Percentiles rank a stretch among this genome's conserved stretches.
phyloP scores from a whole-genome alignment of 768 basidiomycete species.

The Auricularia cornea region DNA sequence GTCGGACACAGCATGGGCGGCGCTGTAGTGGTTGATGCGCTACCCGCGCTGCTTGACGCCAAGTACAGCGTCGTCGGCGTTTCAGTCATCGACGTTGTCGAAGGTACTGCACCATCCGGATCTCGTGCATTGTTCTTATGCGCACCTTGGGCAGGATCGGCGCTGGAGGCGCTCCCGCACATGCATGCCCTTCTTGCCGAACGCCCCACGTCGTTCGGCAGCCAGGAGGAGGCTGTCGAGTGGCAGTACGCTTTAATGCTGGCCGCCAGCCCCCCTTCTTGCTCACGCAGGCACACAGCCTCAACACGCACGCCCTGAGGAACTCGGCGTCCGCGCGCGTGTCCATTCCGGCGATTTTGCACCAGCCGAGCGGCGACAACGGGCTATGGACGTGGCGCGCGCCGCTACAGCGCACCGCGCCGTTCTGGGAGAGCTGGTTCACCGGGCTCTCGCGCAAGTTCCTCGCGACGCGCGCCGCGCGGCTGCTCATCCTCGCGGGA shows the following conservation, averaged over 20 bases:
- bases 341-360: conserved; percentile 75
- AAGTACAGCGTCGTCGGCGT: conserved; percentile 71
- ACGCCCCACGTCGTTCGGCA: conserved; percentile 79
- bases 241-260: conserved; percentile 74
- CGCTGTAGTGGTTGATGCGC: conserved; percentile 69
- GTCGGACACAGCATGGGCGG: conserved; percentile 98
- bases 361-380: conserved; percentile 30
- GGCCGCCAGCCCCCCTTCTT: background rate
- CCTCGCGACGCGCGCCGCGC: conserved; percentile 66
- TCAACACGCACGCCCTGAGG: conserved; percentile 73
- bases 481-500: conserved; percentile 85
- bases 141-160: conserved; percentile 56
- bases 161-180: conserved; percentile 84
- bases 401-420: conserved; percentile 71
- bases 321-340: conserved; percentile 77
- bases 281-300: conserved; percentile 35
- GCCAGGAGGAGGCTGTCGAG: conserved; percentile 75
- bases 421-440: conserved; percentile 95
- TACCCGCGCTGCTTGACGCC: conserved; percentile 53
- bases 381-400: conserved; percentile 59
- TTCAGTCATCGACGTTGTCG: conserved; percentile 80
- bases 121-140: background rate
- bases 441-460: conserved; percentile 71
- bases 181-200: conserved; percentile 85
- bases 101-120: conserved; percentile 42